Percentiles rank a stretch among this genome's conserved stretches.
These are phyloP conservation scores for Leccinum fallax DNA, from an alignment of 1,284 basidiomycete genomes.

Conservation along the genomic window DNA sequence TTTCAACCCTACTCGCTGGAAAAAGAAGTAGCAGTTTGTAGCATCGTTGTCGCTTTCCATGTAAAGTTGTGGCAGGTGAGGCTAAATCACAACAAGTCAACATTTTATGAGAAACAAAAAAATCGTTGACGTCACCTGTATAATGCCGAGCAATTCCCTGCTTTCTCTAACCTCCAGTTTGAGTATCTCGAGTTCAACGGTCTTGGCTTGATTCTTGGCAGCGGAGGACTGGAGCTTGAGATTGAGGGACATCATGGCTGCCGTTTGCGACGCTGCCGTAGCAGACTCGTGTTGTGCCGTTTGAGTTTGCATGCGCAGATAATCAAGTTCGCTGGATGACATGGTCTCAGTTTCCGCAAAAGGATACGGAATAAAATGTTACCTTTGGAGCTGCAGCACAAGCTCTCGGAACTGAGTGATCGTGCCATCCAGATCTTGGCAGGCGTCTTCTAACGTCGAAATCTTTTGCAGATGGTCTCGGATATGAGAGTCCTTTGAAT, in stretches of 20 bases:
- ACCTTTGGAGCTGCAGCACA: conserved; percentile 83
- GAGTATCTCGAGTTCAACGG: conserved; percentile 85
- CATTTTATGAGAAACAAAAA: not conserved
- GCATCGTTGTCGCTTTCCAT: conserved; percentile 86
- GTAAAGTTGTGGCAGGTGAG: conserved; percentile 85
- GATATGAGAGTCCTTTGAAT: conserved; percentile 68
- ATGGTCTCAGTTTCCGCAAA: conserved; percentile 8
- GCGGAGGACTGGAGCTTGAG: conserved; percentile 89
- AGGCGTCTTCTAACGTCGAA: conserved; percentile 71
- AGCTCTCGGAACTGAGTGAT: conserved; percentile 91
- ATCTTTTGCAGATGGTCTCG: conserved; percentile 69
- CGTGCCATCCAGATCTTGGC: conserved; percentile 85
- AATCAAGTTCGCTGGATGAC: conserved; percentile 75
- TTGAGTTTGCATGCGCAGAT: conserved; percentile 80
- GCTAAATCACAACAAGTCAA: conserved; percentile 44
- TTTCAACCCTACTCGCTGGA: conserved; percentile 85
- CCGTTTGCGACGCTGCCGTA: conserved; percentile 71
- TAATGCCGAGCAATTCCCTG: conserved; percentile 71
- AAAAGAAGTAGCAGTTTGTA: conserved; percentile 87
- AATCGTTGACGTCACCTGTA: conserved; percentile 49
- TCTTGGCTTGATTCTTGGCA: conserved; percentile 85
- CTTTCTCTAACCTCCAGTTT: conserved; percentile 83
- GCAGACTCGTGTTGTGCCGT: conserved; percentile 82
- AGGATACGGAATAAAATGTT: conserved; percentile 20
- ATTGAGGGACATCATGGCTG: conserved; percentile 89